Conservation (phyloP, 1,284 basidiomycete species). For the Ustanciosporium gigantosporum region DNA sequence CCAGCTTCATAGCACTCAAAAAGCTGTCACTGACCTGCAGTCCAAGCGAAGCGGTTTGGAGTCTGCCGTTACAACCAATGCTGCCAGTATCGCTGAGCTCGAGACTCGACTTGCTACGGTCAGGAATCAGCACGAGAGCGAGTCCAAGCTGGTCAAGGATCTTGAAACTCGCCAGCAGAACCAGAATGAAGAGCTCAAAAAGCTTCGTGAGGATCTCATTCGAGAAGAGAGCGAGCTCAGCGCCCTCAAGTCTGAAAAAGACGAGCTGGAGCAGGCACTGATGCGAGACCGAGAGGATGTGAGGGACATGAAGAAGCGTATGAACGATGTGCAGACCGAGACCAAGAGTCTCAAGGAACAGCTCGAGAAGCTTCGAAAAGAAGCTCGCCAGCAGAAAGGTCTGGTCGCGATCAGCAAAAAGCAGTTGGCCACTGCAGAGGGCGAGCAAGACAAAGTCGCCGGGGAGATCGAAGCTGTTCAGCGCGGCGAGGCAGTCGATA, state of each 20-base stretch:
- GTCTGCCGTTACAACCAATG: constrained; percentile 27
- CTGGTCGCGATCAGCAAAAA: constrained; percentile 91
- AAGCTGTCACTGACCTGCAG: constrained; percentile 44
- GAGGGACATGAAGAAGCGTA: constrained; percentile 78
- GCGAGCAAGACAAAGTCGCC: constrained; percentile 72
- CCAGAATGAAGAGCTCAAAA: constrained; percentile 78
- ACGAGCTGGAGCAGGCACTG: constrained; percentile 84
- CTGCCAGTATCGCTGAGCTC: constrained; percentile 48
- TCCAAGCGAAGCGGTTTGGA: constrained; percentile 38
- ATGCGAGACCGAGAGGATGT: constrained; percentile 94
- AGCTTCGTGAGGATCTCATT: constrained; percentile 79
- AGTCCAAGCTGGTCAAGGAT: constrained; percentile 74
- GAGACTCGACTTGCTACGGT: constrained; percentile 60
- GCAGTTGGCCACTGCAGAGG: constrained; percentile 83
- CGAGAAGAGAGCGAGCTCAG: constrained; percentile 88
- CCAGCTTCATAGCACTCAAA: constrained; percentile 46
- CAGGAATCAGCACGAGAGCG: constrained; percentile 77
- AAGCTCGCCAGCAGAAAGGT: constrained; percentile 93
- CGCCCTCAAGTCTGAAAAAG: constrained; percentile 83
- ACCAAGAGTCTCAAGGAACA: constrained; percentile 74
- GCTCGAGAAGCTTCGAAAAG: constrained; percentile 87
- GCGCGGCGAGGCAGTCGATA: constrained; percentile 64
- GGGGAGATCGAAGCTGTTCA: constrained; percentile 66
- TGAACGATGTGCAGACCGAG: constrained; percentile 78
- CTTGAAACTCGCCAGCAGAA: constrained; percentile 73